Evolutionary conservation across 208 protist genomes (phyloP), one percentile per base, ranked within the genome.

Genomic region (Naegleria lovaniensis): DNA sequence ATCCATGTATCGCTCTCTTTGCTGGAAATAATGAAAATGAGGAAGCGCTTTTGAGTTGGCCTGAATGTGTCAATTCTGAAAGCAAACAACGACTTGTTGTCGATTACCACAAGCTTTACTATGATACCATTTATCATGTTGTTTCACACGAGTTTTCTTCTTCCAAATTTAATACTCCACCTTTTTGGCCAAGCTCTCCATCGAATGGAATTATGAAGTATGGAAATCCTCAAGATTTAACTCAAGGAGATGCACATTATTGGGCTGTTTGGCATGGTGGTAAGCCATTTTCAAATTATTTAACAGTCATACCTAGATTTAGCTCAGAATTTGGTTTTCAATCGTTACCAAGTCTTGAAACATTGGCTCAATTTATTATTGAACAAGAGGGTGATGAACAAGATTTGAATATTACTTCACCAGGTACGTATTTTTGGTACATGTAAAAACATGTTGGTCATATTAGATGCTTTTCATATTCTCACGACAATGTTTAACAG

Each of bases 11-110:
- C 39, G 90, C 94, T 13, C 39, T 96, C 4, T 97, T 93, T 91
- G 91, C 92, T 79, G 95, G 93, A 59, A 96, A 95, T 91, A 97
- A 97, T 83, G 95, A 97, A 85, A 96, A 95, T 92, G 95, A 97
- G 79, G 84, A 59, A 38, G 84, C 43, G 7, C 5, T 88, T 0
- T 39, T 22, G 5, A n/a, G 25, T 11, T 88, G 84, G 84, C 29
- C 19, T 22, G 79, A 85, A 85, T 41, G 29, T 43, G 43, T 39
- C 43, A 25, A 85, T 25, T 51, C 19, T 51, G 41, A 52, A 25
- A 3, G 29, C 6, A 59, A 59, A 38, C 83, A 22, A 15, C 29
- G 83, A 0, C n/a, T 58, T 0, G 0, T 88, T 52, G 41, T 55
- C 0, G 84, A 88, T 58, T 88, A 88, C 58, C 29, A 88, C 11